Evolutionary conservation across 805 yeast genomes (phyloP), one percentile per base, ranked within the genome.

Genomic region (Priceomyces haplophilus): DNA sequence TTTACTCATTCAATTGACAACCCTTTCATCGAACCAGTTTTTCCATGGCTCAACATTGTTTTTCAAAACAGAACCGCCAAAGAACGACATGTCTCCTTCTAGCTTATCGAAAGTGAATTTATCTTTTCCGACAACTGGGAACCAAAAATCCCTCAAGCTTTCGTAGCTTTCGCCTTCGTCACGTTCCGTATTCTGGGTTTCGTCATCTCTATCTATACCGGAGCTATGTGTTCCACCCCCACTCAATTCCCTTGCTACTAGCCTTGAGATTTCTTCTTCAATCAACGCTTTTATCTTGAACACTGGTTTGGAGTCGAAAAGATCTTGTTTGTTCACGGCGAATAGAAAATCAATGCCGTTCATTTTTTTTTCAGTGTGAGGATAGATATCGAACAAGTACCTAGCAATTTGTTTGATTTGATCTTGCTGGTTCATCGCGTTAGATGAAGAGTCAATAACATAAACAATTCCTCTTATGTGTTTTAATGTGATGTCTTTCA

Each of bases 251-350:
- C 67, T 47, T 61, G 67, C 55, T 25, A 83, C 72, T 36, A 81
- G 65, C 36, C 72, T 72, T 35, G 78, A 75, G 50, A 89, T 74
- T 56, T 85, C 95, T 4, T 58, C 48, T 54, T 85, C 91, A 42
- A 91, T 61, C 32, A 79, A 59, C 19, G 71, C 70, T 50, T 68
- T 74, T 40, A 90, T 76, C 55, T 84, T 81, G 39, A 64, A 53
- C 7, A 81, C 71, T 16, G 93, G 91, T 52, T 88, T 77, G 12
- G 95, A 78, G 47, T 88, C 87, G 66, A 93, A 93, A 31, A 83
- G 75, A 53, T 93, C 98, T 40, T 78, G 76, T 61, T 91, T 91
- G 67, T 91, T 91, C 47, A 93, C 82, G 13, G 90, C 93, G 45
- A 93, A 65, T 37, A 85, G 67, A 33, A 85, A 71, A 56, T 87